Conservation (phyloP, 2,329 filamentous ascomycete genomes). For the Epichloe baconii region DNA sequence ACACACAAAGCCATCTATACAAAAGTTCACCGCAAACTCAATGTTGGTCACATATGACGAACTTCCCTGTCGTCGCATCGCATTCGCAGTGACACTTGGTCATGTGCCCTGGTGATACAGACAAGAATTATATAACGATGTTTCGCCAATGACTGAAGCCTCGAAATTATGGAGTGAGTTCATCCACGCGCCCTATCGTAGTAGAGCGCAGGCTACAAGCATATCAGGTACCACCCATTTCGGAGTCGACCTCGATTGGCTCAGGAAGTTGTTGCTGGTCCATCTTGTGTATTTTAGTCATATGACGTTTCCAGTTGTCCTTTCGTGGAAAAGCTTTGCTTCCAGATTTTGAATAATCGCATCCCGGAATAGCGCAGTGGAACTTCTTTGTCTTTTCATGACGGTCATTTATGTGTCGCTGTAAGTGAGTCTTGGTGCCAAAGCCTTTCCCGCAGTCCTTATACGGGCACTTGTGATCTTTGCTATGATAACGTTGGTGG, state of each 20-base stretch:
- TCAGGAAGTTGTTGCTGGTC: slow-evolving; percentile 27
- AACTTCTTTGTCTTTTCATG: slow-evolving; percentile 47
- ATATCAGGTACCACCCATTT: slow-evolving; percentile 14
- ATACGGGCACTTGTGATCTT: slow-evolving; percentile 44
- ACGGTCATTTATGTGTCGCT: slow-evolving; percentile 49
- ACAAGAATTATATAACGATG: no score
- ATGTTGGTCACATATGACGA: no score
- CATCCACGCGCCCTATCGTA: no score
- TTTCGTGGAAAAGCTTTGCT: slow-evolving; percentile 48
- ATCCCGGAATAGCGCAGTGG: slow-evolving; percentile 41
- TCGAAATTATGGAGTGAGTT: no score
- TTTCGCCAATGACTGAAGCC: no score
- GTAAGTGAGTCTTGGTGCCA: slow-evolving; percentile 48
- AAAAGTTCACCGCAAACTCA: no score
- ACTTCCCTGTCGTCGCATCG: no score
- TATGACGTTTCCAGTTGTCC: slow-evolving; percentile 50
- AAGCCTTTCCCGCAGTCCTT: slow-evolving; percentile 41
- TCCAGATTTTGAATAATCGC: slow-evolving; percentile 41
- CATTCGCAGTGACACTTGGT: no score
- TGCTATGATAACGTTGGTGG: slow-evolving; percentile 47
- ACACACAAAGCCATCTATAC: no score
- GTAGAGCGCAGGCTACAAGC: no score
- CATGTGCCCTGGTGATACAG: no score
- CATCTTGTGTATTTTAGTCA: slow-evolving; percentile 44
- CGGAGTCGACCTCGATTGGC: slow-evolving; percentile 27